phyloP scores from a whole-genome alignment of 2,329 filamentous ascomycete genomes.

The Aspergillus costaricaensis region DNA sequence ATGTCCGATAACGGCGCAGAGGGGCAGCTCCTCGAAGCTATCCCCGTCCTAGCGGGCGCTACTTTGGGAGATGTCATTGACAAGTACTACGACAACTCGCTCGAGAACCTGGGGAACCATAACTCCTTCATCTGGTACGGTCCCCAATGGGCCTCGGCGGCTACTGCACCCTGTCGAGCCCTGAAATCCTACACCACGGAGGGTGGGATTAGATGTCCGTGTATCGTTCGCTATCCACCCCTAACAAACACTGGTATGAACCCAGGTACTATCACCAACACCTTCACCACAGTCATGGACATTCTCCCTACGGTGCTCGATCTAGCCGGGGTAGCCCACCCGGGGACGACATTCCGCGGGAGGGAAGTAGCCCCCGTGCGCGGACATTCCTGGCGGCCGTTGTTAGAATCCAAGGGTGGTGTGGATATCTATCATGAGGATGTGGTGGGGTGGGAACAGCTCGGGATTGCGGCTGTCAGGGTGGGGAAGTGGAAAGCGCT shows the following conservation, averaged over 20 bases:
- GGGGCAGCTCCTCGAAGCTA: conserved; percentile 27
- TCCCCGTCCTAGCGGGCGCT: background rate
- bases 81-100: conserved; percentile 44
- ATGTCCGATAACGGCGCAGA: conserved; percentile 55
- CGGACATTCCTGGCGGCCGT: conserved; percentile 1
- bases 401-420: background rate
- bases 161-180: background rate
- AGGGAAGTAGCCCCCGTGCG: background rate
- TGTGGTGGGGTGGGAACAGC: background rate
- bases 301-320: background rate
- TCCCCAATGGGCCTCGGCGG: conserved; percentile 54
- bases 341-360: background rate
- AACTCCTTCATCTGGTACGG: conserved; percentile 65
- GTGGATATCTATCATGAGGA: background rate
- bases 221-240: background rate
- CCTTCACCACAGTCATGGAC: background rate
- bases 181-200: background rate
- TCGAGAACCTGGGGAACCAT: conserved; percentile 47
- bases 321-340: background rate
- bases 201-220: background rate
- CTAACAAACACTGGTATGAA: background rate
- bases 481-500: conserved; percentile 3
- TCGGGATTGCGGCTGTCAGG: background rate
- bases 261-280: background rate
- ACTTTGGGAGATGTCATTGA: background rate